Evolutionary conservation across 805 yeast genomes (phyloP), one percentile per base, ranked within the genome.

Genomic region (Ogataea pilisensis): DNA sequence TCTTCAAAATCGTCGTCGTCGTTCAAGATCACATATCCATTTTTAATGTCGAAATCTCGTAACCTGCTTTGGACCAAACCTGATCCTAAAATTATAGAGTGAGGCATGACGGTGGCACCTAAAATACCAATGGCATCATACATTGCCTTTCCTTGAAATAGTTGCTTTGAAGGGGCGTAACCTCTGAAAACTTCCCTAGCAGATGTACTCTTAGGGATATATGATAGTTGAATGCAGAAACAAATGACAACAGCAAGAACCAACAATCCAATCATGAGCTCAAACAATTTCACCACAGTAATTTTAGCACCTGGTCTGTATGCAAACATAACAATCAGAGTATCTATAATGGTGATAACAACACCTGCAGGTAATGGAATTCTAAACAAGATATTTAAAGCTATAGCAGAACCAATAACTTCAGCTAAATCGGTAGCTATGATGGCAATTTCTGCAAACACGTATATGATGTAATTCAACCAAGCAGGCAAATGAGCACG

Each of bases 41-140:
- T 46, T 24, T 53, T 44, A 16, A 68, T 57, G 51, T 72, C 78
- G 46, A 51, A 72, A 36, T 72, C 75, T 39, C 76, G 52, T 40
- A 72, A 54, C 31, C 78, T 53, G 11, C 75, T 73, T 49, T 71
- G 76, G 8, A 72, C 76, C 37, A 72, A 53, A 2, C 75, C 76
- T 17, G 73, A 66, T 2, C 76, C 76, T 45, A 72, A 61, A 47
- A 71, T 72, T 39, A 72, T 62, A 5, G 73, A 66, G 51, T 72
- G 78, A 38, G 73, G 72, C 78, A 72, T 72, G 22, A 72, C 78
- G 1, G 78, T 72, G 31, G 76, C 68, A 42, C 78, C 78, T 41
- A 72, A 57, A 39, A 72, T 63, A 6, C 74, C 68, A 24, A 73
- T 69, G 29, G 75, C 75, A 37, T 70, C 68, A 29, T 73, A 66